Conservation (phyloP, 345 rosid species). For the Euphorbia peplus region DNA sequence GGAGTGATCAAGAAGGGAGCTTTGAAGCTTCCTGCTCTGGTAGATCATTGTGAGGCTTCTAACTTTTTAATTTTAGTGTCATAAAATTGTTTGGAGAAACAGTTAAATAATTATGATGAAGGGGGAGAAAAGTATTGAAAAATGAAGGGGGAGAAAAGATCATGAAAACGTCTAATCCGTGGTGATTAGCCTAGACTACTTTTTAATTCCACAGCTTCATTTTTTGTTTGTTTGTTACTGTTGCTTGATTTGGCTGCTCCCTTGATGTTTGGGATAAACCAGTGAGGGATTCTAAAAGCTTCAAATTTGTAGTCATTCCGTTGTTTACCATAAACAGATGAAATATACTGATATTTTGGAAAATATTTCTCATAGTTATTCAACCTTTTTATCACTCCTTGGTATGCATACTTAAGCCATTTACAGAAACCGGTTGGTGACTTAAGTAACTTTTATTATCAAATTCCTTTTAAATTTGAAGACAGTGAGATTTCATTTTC, state of each 20-base stretch:
- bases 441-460: background rate
- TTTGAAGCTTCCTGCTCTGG: conserved; percentile 44
- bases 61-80: conserved; percentile 8
- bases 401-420: background rate
- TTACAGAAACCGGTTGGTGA: background rate
- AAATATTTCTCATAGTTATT: background rate
- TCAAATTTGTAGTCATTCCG: conserved; percentile 3
- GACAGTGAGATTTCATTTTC: background rate
- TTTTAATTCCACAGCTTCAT: background rate
- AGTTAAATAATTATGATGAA: background rate
- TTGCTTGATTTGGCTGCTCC: background rate
- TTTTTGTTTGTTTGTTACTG: background rate
- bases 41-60: conserved; percentile 57
- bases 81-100: too few species aligned
- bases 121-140: background rate
- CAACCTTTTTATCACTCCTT: background rate
- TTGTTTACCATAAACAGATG: conserved; percentile 3
- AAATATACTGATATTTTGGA: background rate
- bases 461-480: background rate
- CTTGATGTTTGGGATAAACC: background rate
- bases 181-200: background rate
- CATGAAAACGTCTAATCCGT: background rate
- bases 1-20: conserved; percentile 16
- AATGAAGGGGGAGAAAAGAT: background rate
- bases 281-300: conserved; percentile 13